Conservation (phyloP, 2,329 filamentous ascomycete genomes). For the Diaporthe longicolla region DNA sequence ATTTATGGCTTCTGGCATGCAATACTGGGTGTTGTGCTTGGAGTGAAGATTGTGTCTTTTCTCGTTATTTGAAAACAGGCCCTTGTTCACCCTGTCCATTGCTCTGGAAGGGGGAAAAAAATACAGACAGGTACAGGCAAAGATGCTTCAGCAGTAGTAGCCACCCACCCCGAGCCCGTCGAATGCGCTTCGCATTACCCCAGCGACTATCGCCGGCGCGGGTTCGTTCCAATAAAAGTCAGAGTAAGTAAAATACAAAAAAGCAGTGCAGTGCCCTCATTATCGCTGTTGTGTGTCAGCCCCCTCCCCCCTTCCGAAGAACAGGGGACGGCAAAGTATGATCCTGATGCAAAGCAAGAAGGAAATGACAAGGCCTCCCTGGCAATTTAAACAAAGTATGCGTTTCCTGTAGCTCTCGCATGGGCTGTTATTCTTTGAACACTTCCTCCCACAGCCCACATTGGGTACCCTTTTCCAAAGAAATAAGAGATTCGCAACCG, state of each 20-base stretch:
- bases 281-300: constrained; percentile 15
- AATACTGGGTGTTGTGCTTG: not conserved
- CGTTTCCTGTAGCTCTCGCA: not conserved
- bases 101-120: too few relatives aligned
- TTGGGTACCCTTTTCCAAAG: too few relatives aligned
- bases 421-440: too few relatives aligned
- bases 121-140: not conserved
- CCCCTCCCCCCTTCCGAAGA: too few relatives aligned
- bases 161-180: not conserved
- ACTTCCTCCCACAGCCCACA: too few relatives aligned
- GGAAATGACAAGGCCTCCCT: not conserved
- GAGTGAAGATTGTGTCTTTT: not conserved
- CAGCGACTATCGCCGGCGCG: not conserved
- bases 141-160: constrained; percentile 6
- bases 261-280: constrained; percentile 10
- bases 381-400: not conserved
- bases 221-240: not conserved
- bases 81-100: not conserved
- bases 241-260: constrained; percentile 8
- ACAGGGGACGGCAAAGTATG: not conserved
- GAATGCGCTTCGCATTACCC: not conserved
- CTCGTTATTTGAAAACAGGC: not conserved
- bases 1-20: not conserved
- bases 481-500: not conserved
- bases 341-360: not conserved